A percentile compares a stretch with the other conserved stretches of the same genome.
These are phyloP conservation scores for Chlamydomonas sp. DNA, from an alignment of 139 green algal genomes.

Conservation along the genomic window DNA sequence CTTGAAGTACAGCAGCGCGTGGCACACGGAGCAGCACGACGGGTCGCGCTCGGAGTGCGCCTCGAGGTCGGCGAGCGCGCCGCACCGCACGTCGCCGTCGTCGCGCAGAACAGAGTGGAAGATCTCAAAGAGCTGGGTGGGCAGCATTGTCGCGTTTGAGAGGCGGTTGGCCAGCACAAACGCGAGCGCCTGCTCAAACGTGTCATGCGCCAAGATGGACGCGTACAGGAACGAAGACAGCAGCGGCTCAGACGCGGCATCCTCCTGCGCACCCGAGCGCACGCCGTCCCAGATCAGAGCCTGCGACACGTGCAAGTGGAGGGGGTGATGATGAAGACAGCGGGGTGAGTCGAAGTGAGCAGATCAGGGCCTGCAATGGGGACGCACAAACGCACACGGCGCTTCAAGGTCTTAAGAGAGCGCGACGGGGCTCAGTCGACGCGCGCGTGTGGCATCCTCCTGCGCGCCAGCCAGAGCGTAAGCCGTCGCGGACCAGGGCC, in stretches of 20 bases:
- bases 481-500: no score
- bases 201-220: slow-evolving; percentile 84
- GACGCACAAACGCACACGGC: no score
- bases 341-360: no score
- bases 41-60: slow-evolving; percentile 69
- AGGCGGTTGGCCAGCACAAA: slow-evolving; percentile 96
- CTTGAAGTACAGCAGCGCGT: slow-evolving; percentile 90
- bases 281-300: no score
- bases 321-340: no score
- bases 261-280: slow-evolving; percentile 18
- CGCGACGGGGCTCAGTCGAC: no score
- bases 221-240: slow-evolving; percentile 88
- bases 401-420: no score
- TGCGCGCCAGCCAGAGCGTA: no score
- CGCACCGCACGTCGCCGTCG: slow-evolving; percentile 36
- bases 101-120: slow-evolving; percentile 52
- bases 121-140: slow-evolving; percentile 85
- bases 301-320: no score
- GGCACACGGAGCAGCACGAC: slow-evolving; percentile 50
- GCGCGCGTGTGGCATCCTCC: no score
- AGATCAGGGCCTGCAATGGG: no score
- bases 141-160: slow-evolving; percentile 74
- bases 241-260: slow-evolving; percentile 71
- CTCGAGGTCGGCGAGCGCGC: slow-evolving; percentile 55
- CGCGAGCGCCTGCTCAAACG: slow-evolving; percentile 71